Conservation (phyloP, 768 basidiomycete species). For the Boletus rubroflammeus region DNA sequence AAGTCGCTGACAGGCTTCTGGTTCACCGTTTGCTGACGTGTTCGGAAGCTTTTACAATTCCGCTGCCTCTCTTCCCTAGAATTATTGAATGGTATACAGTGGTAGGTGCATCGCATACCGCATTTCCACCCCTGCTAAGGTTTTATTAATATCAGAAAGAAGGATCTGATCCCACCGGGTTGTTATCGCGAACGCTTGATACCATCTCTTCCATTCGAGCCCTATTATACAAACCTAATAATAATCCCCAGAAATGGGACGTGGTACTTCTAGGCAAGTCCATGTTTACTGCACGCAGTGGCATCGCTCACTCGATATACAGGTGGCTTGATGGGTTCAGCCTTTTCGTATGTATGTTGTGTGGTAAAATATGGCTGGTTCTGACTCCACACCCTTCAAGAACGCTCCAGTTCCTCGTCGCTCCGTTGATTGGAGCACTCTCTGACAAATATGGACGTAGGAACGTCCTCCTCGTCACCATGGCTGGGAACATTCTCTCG, state of each 20-base stretch:
- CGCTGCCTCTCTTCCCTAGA: constrained; percentile 97
- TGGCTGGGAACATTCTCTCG: constrained; percentile 93
- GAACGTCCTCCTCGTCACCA: constrained; percentile 74
- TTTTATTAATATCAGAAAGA: constrained; percentile 51
- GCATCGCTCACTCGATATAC: constrained; percentile 8
- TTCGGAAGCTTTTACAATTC: constrained; percentile 80
- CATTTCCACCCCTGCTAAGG: background rate
- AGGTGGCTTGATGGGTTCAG: constrained; percentile 91
- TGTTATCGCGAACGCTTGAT: constrained; percentile 68
- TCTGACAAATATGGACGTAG: constrained; percentile 92
- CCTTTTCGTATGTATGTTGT: constrained; percentile 72
- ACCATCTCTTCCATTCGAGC: constrained; percentile 66
- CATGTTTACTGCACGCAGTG: background rate
- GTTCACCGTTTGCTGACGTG: constrained; percentile 9
- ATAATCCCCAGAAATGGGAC: constrained; percentile 83
- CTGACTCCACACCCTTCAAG: constrained; percentile 40
- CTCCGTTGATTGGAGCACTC: constrained; percentile 75
- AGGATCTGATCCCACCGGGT: constrained; percentile 60
- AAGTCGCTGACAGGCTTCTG: constrained; percentile 19
- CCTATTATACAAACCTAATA: constrained; percentile 54
- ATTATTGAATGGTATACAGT: constrained; percentile 89
- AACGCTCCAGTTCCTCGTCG: constrained; percentile 79
- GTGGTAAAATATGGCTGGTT: constrained; percentile 34
- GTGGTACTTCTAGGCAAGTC: constrained; percentile 82
- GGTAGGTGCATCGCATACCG: constrained; percentile 36